A percentile compares a stretch with the other conserved stretches of the same genome.
phyloP scores from a whole-genome alignment of 805 yeast species.

The Saccharomycopsis babjevae region DNA sequence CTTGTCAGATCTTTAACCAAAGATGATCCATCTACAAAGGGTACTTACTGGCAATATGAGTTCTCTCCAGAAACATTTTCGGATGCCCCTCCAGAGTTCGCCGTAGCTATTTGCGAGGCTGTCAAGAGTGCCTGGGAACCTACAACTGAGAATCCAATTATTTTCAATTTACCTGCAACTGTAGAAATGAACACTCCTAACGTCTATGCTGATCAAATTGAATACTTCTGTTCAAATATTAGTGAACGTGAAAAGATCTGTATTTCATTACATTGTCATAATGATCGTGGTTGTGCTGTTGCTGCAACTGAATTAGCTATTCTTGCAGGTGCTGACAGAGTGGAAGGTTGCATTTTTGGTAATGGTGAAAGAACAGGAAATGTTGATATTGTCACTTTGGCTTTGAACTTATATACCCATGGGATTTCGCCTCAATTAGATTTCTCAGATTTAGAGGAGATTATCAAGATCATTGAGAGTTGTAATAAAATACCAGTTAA shows the following conservation, averaged over 20 bases:
- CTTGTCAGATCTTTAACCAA: conserved; percentile 60
- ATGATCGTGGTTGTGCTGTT: conserved; percentile 77
- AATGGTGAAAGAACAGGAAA: conserved; percentile 84
- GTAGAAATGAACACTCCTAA: conserved; percentile 72
- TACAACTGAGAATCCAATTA: conserved; percentile 60
- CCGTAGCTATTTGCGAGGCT: conserved; percentile 70
- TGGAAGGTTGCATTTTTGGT: conserved; percentile 75
- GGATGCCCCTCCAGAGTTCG: conserved; percentile 65
- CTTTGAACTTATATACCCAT: conserved; percentile 67
- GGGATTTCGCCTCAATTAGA: conserved; percentile 66
- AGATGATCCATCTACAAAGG: conserved; percentile 57
- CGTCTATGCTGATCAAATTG: conserved; percentile 72
- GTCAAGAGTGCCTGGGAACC: conserved; percentile 76
- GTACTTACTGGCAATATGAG: conserved; percentile 61
- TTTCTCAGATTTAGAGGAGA: conserved; percentile 55
- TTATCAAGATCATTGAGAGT: conserved; percentile 61
- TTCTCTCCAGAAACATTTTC: conserved; percentile 74
- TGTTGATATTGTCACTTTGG: conserved; percentile 68
- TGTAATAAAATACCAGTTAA: conserved; percentile 70
- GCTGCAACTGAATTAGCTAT: conserved; percentile 73
- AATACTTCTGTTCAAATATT: conserved; percentile 58
- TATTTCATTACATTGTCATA: conserved; percentile 66
- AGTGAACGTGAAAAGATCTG: conserved; percentile 62
- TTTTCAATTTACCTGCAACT: conserved; percentile 73
- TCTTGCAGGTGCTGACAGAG: conserved; percentile 79